Conservation (phyloP, 176 grass and related monocot genomes). For the Leersia perrieri region DNA sequence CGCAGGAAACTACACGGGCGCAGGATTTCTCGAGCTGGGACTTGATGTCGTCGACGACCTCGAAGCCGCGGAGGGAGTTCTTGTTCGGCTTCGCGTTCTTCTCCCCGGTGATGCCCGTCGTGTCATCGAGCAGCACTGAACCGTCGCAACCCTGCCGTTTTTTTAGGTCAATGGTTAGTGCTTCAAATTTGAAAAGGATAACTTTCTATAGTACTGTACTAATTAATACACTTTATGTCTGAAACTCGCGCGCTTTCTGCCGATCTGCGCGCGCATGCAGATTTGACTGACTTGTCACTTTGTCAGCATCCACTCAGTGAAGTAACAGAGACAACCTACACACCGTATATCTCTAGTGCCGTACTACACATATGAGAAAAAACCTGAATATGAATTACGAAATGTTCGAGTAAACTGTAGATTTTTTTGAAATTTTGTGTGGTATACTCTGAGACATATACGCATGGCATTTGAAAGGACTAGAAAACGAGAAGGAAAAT, state of each 20-base stretch:
- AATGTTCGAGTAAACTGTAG: background rate
- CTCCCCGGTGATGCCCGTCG: constrained; percentile 38
- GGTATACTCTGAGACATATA: background rate
- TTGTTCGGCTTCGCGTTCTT: constrained; percentile 51
- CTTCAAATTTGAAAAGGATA: background rate
- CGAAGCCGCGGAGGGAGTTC: constrained; percentile 60
- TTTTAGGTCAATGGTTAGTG: constrained; percentile 22
- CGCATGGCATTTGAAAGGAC: background rate
- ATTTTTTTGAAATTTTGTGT: background rate
- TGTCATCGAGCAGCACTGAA: constrained; percentile 53
- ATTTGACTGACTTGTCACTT: background rate
- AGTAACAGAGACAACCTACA: no score
- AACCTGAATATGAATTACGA: background rate
- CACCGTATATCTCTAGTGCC: no score
- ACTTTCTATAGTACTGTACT: no score
- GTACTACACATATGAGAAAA: background rate
- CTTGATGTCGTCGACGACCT: constrained; percentile 57
- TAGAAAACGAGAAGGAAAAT: background rate
- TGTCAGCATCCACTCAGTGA: no score
- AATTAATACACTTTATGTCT: background rate
- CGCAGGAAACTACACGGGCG: constrained; percentile 71
- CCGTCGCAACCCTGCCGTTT: constrained; percentile 51
- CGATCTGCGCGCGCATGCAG: background rate
- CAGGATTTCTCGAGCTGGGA: constrained; percentile 44
- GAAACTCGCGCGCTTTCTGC: background rate